Percentiles rank a stretch among this genome's conserved stretches.
These are phyloP conservation scores for Scolecobasidium constrictum DNA, from an alignment of 2,329 filamentous ascomycete species.

Conservation along the genomic window DNA sequence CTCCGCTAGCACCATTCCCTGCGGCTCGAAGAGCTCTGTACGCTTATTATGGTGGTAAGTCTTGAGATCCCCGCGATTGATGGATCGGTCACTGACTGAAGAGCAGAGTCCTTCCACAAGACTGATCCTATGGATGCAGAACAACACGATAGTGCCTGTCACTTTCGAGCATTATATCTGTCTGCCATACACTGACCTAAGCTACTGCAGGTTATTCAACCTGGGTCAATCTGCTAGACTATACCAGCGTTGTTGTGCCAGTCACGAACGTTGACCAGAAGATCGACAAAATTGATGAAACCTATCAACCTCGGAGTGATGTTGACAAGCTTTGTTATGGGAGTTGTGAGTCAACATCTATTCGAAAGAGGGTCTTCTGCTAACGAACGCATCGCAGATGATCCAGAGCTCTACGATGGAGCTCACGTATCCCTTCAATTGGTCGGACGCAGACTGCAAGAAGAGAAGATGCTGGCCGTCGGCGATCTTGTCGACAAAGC, in stretches of 20 bases:
- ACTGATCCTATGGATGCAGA: too few relatives aligned
- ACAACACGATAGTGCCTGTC: neutral
- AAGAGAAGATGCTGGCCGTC: slow-evolving; percentile 28
- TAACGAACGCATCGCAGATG: slow-evolving; percentile 18
- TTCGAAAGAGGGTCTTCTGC: too few relatives aligned
- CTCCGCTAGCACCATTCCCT: slow-evolving; percentile 25
- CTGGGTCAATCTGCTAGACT: slow-evolving; percentile 46
- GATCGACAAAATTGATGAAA: slow-evolving; percentile 32
- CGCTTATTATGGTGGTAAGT: slow-evolving; percentile 24
- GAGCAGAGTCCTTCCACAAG: too few relatives aligned
- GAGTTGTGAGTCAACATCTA: slow-evolving; percentile 11
- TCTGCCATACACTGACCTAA: slow-evolving; percentile 11
- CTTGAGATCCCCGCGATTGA: too few relatives aligned
- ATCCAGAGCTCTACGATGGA: slow-evolving; percentile 27
- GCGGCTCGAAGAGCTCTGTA: slow-evolving; percentile 21
- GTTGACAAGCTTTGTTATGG: slow-evolving; percentile 9
- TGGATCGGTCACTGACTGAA: too few relatives aligned
- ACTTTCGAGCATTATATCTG: slow-evolving; percentile 4
- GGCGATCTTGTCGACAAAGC: slow-evolving; percentile 15
- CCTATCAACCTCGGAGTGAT: slow-evolving; percentile 9
- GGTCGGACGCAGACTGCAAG: slow-evolving; percentile 24
- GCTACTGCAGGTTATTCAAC: slow-evolving; percentile 30
- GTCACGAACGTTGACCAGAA: slow-evolving; percentile 43
- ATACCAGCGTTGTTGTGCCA: slow-evolving; percentile 43
- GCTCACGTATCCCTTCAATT: slow-evolving; percentile 27